Conservation (phyloP, 805 yeast genomes). For the Sugiyamaella chiloensis region DNA sequence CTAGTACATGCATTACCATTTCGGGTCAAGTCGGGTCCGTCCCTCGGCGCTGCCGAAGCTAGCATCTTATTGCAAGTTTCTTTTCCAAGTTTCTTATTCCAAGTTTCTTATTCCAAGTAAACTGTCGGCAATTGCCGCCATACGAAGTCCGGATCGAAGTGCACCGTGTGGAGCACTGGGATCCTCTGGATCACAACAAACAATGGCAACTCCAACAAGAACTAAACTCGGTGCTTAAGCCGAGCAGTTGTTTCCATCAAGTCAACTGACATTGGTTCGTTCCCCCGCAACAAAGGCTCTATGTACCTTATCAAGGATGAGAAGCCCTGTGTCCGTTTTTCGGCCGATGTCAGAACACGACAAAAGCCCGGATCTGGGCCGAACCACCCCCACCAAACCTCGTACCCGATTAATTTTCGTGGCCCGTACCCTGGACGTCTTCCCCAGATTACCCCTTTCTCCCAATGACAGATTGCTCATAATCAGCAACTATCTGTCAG, state of each 20-base stretch:
- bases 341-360: too few relatives aligned
- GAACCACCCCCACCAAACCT: not conserved
- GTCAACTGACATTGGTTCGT: too few relatives aligned
- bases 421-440: not conserved
- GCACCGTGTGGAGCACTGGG: too few relatives aligned
- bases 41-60: constrained; percentile 2
- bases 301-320: too few relatives aligned
- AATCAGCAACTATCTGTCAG: not conserved
- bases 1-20: not conserved
- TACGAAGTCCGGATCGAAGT: too few relatives aligned
- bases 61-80: too few relatives aligned
- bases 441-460: constrained; percentile 3
- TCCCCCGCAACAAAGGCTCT: too few relatives aligned
- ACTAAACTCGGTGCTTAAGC: too few relatives aligned
- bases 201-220: too few relatives aligned
- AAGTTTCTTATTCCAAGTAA: constrained; percentile 1
- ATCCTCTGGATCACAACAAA: too few relatives aligned
- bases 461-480: not conserved
- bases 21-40: constrained; percentile 6
- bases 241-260: too few relatives aligned
- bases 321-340: too few relatives aligned
- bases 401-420: not conserved
- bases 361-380: constrained; percentile 1
- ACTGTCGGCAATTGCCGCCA: not conserved
- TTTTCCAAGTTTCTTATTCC: constrained; percentile 5